Conservation (phyloP, 2,329 filamentous ascomycete genomes). For the Ophiostoma populinum region DNA sequence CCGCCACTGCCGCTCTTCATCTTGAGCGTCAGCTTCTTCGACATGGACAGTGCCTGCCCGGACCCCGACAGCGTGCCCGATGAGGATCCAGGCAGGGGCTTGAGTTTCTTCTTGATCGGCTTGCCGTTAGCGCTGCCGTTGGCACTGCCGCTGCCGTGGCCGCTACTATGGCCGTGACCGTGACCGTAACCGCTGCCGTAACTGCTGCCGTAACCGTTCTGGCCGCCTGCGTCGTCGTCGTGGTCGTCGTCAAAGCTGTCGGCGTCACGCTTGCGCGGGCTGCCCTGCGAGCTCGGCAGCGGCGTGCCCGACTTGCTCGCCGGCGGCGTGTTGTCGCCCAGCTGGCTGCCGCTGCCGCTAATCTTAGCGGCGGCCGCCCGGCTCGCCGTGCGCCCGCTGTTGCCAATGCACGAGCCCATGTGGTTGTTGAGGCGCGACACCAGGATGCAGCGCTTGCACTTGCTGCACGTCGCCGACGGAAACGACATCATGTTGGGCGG, state of each 20-base stretch:
- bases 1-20: conserved; percentile 32
- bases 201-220: conserved; percentile 9
- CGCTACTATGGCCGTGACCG: no score
- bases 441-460: conserved; percentile 48
- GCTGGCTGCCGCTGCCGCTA: conserved; percentile 27
- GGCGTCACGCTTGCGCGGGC: conserved; percentile 39
- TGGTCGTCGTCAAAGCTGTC: conserved; percentile 37
- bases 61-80: conserved; percentile 11
- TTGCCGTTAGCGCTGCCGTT: no score
- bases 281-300: conserved; percentile 34
- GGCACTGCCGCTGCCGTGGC: no score
- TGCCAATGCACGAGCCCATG: conserved; percentile 51
- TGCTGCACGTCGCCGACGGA: conserved; percentile 48
- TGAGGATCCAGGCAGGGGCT: no score
- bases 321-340: conserved; percentile 40
- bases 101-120: conserved; percentile 37
- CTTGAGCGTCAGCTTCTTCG: conserved; percentile 17
- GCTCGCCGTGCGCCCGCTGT: conserved; percentile 45
- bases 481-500: conserved; percentile 46
- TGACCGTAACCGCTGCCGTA: no score
- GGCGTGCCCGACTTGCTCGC: conserved; percentile 47
- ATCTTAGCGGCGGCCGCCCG: conserved; percentile 46
- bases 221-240: conserved; percentile 20
- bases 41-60: conserved; percentile 8
- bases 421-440: conserved; percentile 50